Evolutionary conservation across 208 protist species (phyloP), one percentile per base, ranked within the genome.

Genomic region (Wallacemonas rigidus): DNA sequence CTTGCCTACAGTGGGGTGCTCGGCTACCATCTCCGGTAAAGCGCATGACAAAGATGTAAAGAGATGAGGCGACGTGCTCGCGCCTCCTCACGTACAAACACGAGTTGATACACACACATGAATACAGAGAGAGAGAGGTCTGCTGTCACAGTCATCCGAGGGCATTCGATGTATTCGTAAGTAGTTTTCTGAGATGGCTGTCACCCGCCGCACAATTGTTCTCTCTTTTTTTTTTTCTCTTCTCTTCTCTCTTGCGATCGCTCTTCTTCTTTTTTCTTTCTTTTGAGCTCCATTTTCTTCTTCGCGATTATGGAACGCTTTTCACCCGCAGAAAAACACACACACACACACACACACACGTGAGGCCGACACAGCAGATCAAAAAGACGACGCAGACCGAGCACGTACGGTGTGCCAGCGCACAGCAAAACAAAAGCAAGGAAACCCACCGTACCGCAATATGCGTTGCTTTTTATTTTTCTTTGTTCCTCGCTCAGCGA

Each of bases 1-100:
- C 44, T 65, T 17, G 60, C 60, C 40, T 65, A 53, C 60, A 41
- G 50, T 35, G 60, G 60, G 15, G 40, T 65, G 3, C 0, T 50
- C 3, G 60, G 60, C 26, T 4, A 65, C 60, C 60, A 17, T 35
- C 60, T 65, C 14, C 0, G 17, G 4, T 65, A 62, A 15, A 5
- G 5, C 5, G 5, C 5, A 5, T 62, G 9, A 0, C 53, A 17
- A 6, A 17, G 14, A 26, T 8, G 5, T 57, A 6, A 57, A 50
- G 8, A 12, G 45, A 50, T 50, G 8, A 50, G 26, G 51, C 5
- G 51, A 56, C 47, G 47, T 15, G 47, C 7, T 15, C 47, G 47
- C 47, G 47, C 7, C 7, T 14, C 47, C 14, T 51, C 47, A 51
- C 47, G 26, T 26, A 26, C 26, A 26, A 26, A 26, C 26, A 26